Evolutionary conservation across 1,284 basidiomycete genomes (phyloP).

Genomic region (Sporisorium iseilematis-ciliati): DNA sequence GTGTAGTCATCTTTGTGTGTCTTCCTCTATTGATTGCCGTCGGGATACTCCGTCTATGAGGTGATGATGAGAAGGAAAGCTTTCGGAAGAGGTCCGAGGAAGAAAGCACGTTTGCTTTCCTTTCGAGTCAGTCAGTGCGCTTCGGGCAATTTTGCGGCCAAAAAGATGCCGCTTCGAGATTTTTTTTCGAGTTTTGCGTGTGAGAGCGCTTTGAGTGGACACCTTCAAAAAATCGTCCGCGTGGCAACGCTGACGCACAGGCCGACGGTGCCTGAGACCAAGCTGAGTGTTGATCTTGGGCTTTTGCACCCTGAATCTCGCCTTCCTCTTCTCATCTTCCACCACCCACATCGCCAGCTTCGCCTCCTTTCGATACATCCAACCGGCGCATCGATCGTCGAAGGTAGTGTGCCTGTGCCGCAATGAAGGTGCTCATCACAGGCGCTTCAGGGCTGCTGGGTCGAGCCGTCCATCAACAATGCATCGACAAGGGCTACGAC

Average conservation of each 20-base stretch:
- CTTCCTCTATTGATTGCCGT: constrained; percentile 1
- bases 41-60: constrained; percentile 10
- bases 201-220: neutral
- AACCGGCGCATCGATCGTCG: neutral
- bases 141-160: constrained; percentile 16
- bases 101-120: neutral
- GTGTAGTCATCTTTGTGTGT: constrained; percentile 5
- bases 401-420: neutral
- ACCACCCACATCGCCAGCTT: neutral
- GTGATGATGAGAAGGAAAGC: neutral
- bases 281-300: neutral
- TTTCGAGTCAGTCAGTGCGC: constrained; percentile 18
- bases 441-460: constrained; percentile 74
- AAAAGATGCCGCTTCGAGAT: constrained; percentile 3
- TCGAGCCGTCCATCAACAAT: constrained; percentile 69
- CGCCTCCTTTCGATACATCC: constrained; percentile 6
- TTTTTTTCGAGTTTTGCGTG: neutral
- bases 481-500: constrained; percentile 39
- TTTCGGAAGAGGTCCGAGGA: constrained; percentile 9
- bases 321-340: neutral
- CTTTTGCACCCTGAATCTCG: constrained; percentile 12
- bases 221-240: neutral
- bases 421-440: constrained; percentile 69
- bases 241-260: neutral
- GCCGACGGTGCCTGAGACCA: neutral